Conservation (phyloP, 2,329 filamentous ascomycete genomes). For the Paraphaeosphaeria sporulosa region DNA sequence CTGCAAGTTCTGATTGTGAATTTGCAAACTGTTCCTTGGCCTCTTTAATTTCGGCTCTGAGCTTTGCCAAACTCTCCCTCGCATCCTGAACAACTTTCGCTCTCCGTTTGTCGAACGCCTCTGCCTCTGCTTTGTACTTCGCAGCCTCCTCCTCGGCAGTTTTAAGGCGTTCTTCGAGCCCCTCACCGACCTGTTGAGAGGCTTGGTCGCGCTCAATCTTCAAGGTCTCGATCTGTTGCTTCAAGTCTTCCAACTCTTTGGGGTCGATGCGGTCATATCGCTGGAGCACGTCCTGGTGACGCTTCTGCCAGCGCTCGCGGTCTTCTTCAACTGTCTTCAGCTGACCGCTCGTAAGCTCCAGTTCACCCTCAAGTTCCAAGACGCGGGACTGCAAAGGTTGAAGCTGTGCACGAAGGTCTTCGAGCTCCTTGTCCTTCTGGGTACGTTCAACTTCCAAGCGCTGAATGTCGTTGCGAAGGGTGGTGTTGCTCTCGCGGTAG, state of each 20-base stretch:
- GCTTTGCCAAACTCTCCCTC: constrained; percentile 15
- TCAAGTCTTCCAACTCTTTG: constrained; percentile 88
- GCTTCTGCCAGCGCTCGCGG: constrained; percentile 93
- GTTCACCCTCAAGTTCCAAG: constrained; percentile 80
- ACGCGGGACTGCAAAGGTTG: constrained; percentile 84
- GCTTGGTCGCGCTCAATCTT: constrained; percentile 62
- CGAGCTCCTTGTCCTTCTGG: constrained; percentile 76
- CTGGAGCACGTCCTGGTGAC: constrained; percentile 91
- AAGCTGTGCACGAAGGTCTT: constrained; percentile 76
- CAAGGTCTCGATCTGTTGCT: constrained; percentile 71
- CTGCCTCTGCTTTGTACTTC: not conserved
- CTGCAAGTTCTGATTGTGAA: constrained; percentile 27
- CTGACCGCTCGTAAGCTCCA: constrained; percentile 84
- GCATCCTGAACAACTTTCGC: constrained; percentile 46
- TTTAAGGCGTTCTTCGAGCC: constrained; percentile 58
- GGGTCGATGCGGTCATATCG: constrained; percentile 97
- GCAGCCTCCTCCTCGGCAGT: constrained; percentile 28
- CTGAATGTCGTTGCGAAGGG: constrained; percentile 84
- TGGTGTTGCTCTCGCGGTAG: constrained; percentile 92
- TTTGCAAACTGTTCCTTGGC: constrained; percentile 49
- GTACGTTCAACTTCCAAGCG: constrained; percentile 78
- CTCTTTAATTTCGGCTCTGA: constrained; percentile 2
- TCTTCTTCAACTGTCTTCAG: constrained; percentile 89
- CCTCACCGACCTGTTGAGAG: constrained; percentile 57
- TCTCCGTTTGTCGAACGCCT: constrained; percentile 44